Evolutionary conservation across 176 grass and related monocot species (phyloP).

Genomic region (Thalia dealbata): DNA sequence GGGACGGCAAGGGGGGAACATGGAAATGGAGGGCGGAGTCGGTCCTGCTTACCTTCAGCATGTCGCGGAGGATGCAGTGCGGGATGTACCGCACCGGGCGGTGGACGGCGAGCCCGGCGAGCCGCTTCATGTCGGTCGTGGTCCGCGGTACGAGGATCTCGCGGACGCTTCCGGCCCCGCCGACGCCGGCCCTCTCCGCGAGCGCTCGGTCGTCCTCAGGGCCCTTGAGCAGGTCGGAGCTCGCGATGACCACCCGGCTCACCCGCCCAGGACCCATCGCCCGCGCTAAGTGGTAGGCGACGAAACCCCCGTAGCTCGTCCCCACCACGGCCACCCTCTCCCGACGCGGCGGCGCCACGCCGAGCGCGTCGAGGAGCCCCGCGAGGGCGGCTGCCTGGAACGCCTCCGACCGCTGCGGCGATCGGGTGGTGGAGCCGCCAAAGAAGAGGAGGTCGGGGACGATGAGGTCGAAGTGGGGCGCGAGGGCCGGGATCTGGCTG

Average conservation of each 20-base stretch:
- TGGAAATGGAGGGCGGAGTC: too few species aligned
- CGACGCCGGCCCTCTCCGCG: conserved; percentile 26
- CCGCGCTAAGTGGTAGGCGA: conserved; percentile 63
- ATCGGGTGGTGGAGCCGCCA: conserved; percentile 43
- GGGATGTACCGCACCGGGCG: conserved; percentile 39
- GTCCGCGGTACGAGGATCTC: conserved; percentile 52
- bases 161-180: conserved; percentile 31
- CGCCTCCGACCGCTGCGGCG: conserved; percentile 37
- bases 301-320: conserved; percentile 90
- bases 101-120: conserved; percentile 31
- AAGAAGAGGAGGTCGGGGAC: conserved; percentile 93
- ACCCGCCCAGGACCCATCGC: conserved; percentile 34
- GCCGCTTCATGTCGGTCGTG: conserved; percentile 21
- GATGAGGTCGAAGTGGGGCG: conserved; percentile 61
- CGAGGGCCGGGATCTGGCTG: conserved; percentile 41
- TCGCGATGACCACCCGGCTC: conserved; percentile 59
- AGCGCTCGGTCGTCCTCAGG: conserved; percentile 52
- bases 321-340: conserved; percentile 34
- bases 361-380: conserved; percentile 34
- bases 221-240: conserved; percentile 70
- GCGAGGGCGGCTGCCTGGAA: conserved; percentile 56
- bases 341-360: background rate
- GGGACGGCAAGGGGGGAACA: background rate
- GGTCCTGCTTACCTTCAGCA: conserved; percentile 41
- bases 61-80: conserved; percentile 44